Conservation (phyloP, 2,329 filamentous ascomycete genomes). For the Aureobasidium sp. region DNA sequence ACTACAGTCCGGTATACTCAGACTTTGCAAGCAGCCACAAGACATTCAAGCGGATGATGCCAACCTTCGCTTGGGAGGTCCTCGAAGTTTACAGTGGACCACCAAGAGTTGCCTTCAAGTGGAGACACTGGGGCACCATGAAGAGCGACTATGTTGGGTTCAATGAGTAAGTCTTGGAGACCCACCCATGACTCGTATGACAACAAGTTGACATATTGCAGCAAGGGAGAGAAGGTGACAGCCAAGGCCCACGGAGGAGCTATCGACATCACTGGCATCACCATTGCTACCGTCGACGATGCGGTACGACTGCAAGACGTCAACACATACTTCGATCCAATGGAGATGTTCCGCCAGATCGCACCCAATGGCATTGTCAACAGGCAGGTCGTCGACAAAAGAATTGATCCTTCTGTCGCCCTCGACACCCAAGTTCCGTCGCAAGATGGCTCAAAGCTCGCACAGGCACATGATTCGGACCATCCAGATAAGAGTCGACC, state of each 20-base stretch:
- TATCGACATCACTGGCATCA: slow-evolving; percentile 58
- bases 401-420: slow-evolving; percentile 24
- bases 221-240: slow-evolving; percentile 54
- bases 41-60: slow-evolving; percentile 67
- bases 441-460: slow-evolving; percentile 20
- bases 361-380: slow-evolving; percentile 42
- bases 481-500: neutral
- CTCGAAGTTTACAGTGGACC: slow-evolving; percentile 59
- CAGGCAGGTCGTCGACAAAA: slow-evolving; percentile 33
- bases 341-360: slow-evolving; percentile 61
- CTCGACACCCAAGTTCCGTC: slow-evolving; percentile 17
- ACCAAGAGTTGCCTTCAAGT: slow-evolving; percentile 54
- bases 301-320: slow-evolving; percentile 50
- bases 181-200: neutral
- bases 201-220: slow-evolving; percentile 27
- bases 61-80: slow-evolving; percentile 63
- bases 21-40: slow-evolving; percentile 60
- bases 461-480: slow-evolving; percentile 17
- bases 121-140: slow-evolving; percentile 62
- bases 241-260: slow-evolving; percentile 52
- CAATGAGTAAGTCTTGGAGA: slow-evolving; percentile 47
- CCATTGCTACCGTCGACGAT: slow-evolving; percentile 54
- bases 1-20: slow-evolving; percentile 53
- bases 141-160: slow-evolving; percentile 57
- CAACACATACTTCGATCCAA: slow-evolving; percentile 58